These are phyloP conservation scores for Dendrostoma leiphaemia DNA, from an alignment of 2,329 filamentous ascomycete species.

Conservation along the genomic window DNA sequence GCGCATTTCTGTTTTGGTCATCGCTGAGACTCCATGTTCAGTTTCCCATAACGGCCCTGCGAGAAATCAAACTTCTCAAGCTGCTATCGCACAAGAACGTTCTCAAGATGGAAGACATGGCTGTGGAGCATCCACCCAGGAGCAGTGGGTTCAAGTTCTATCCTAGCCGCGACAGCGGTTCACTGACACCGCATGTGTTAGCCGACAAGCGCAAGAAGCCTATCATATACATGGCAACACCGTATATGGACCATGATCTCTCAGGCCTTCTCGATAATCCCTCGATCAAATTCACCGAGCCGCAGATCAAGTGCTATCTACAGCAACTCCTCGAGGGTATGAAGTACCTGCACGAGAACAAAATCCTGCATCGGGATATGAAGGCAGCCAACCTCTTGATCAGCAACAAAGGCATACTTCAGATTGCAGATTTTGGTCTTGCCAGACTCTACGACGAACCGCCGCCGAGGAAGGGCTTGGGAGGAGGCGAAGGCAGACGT, in stretches of 20 bases:
- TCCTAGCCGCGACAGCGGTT: slow-evolving; percentile 5
- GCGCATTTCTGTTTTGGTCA: background rate
- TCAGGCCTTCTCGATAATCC: slow-evolving; percentile 95
- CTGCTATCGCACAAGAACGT: slow-evolving; percentile 90
- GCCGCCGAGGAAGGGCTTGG: slow-evolving; percentile 71
- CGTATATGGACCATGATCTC: slow-evolving; percentile 99
- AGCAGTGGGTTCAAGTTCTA: slow-evolving; percentile 45
- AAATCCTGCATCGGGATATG: slow-evolving; percentile 96
- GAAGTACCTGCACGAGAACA: slow-evolving; percentile 82
- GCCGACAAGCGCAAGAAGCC: slow-evolving; percentile 76
- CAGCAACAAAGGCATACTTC: slow-evolving; percentile 87
- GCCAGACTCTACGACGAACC: slow-evolving; percentile 89
- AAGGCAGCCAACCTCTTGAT: slow-evolving; percentile 98
- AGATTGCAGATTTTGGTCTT: slow-evolving; percentile 96
- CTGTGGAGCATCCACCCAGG: slow-evolving; percentile 72
- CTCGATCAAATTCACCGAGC: slow-evolving; percentile 78
- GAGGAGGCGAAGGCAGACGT: slow-evolving; percentile 79
- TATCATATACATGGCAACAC: slow-evolving; percentile 97
- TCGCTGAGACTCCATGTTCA: slow-evolving; percentile 30
- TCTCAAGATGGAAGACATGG: slow-evolving; percentile 89
- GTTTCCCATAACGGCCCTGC: slow-evolving; percentile 96
- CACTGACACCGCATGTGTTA: slow-evolving; percentile 29
- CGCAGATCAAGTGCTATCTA: slow-evolving; percentile 98
- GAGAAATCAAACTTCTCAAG: slow-evolving; percentile 97
- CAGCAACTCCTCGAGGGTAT: slow-evolving; percentile 87